phyloP scores from a whole-genome alignment of 2,329 filamentous ascomycete species.

The Trichoderma koningii region DNA sequence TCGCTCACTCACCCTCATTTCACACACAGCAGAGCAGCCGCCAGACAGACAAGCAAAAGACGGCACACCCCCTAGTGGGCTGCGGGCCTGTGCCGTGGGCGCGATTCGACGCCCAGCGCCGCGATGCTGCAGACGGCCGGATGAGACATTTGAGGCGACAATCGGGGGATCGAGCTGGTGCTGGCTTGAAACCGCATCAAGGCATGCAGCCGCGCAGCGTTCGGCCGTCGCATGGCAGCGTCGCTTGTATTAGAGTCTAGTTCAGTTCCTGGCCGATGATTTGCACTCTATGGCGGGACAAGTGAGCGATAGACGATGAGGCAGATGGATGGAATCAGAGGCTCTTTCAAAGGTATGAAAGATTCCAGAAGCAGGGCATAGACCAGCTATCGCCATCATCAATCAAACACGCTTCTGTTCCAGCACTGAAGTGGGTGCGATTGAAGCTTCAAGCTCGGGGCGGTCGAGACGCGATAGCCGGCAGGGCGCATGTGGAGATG shows the following conservation, averaged over 20 bases:
- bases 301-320: background rate
- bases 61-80: constrained; percentile 1
- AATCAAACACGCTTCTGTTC: too few species aligned
- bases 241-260: background rate
- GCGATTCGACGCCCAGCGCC: constrained; percentile 21
- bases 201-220: constrained; percentile 9
- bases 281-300: background rate
- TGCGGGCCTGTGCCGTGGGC: constrained; percentile 5
- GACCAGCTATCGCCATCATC: too few species aligned
- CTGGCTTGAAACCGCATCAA: constrained; percentile 9
- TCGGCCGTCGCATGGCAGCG: background rate
- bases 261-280: background rate
- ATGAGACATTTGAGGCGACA: constrained; percentile 18
- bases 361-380: too few species aligned
- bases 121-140: constrained; percentile 16
- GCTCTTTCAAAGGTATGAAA: too few species aligned
- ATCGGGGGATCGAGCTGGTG: background rate
- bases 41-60: too few species aligned
- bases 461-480: constrained; percentile 23
- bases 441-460: background rate
- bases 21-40: too few species aligned
- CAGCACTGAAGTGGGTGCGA: background rate
- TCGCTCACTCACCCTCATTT: too few species aligned
- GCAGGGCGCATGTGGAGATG: constrained; percentile 10
- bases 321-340: too few species aligned